A percentile compares a stretch with the other conserved stretches of the same genome.
Conservation (phyloP, 192 early-diverging fungal species). For the Coemansia sp. region DNA sequence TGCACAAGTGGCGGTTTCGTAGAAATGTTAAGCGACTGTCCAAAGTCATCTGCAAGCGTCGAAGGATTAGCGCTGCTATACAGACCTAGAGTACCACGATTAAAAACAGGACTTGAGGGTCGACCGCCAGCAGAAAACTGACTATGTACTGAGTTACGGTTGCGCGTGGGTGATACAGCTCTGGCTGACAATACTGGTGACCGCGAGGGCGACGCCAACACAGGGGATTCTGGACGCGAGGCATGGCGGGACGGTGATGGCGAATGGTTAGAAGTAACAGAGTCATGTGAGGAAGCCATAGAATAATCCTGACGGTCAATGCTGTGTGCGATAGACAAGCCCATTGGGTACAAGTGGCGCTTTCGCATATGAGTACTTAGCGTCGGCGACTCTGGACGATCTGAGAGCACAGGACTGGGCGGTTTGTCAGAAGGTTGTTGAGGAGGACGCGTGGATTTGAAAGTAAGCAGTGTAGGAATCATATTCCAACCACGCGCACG, state of each 20-base stretch:
- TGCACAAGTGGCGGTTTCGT: constrained; percentile 14
- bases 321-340: constrained; percentile 38
- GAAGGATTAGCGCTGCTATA: constrained; percentile 29
- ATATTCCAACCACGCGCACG: constrained; percentile 53
- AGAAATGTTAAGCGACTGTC: constrained; percentile 29
- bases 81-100: constrained; percentile 48
- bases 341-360: constrained; percentile 52
- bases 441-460: constrained; percentile 11
- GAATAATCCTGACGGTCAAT: constrained; percentile 22
- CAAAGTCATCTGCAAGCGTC: constrained; percentile 46
- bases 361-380: constrained; percentile 35
- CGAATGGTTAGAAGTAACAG: constrained; percentile 13
- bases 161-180: constrained; percentile 21
- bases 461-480: constrained; percentile 51
- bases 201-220: constrained; percentile 18
- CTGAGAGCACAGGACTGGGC: constrained; percentile 7
- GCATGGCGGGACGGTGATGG: constrained; percentile 15
- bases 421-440: constrained; percentile 8
- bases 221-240: constrained; percentile 31
- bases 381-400: constrained; percentile 45
- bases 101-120: constrained; percentile 37
- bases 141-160: constrained; percentile 35
- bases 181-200: constrained; percentile 27
- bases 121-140: constrained; percentile 26
- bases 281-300: constrained; percentile 36